phyloP scores from a whole-genome alignment of 139 green algal genomes.

The Edaphochlamys debaryana region DNA sequence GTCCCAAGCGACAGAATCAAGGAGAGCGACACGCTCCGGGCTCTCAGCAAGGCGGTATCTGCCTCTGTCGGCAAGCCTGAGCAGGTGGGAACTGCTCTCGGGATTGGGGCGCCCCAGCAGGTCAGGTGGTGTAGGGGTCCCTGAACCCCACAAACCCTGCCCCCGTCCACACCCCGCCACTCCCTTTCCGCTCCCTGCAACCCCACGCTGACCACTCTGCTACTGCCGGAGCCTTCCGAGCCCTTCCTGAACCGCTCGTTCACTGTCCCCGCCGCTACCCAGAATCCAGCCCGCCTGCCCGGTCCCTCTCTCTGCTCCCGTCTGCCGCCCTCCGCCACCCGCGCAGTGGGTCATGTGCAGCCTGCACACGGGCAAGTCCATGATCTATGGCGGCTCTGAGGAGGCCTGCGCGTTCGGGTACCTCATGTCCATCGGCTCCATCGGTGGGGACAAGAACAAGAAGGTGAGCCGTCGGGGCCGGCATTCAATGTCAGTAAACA shows the following conservation, averaged over 20 bases:
- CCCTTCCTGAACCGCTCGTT: too few species aligned
- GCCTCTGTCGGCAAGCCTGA: conserved; percentile 63
- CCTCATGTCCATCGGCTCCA: conserved; percentile 64
- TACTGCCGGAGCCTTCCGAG: too few species aligned
- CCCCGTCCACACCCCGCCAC: background rate
- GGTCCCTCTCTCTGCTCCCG: too few species aligned
- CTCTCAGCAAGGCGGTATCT: conserved; percentile 57
- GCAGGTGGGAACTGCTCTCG: background rate
- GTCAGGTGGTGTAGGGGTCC: too few species aligned
- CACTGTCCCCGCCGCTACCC: too few species aligned
- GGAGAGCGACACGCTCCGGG: conserved; percentile 48
- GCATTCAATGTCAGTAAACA: background rate
- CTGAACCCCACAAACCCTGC: background rate
- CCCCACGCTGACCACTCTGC: background rate
- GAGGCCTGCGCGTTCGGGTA: conserved; percentile 70
- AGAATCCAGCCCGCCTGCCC: background rate
- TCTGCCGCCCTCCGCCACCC: background rate
- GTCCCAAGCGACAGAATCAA: conserved; percentile 58
- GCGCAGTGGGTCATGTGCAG: conserved; percentile 66
- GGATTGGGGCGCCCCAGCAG: background rate
- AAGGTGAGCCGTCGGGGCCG: conserved; percentile 6
- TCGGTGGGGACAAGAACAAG: conserved; percentile 73
- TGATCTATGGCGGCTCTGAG: conserved; percentile 59
- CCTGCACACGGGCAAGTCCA: conserved; percentile 53
- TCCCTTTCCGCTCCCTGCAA: background rate